Conservation (phyloP, 768 basidiomycete genomes). For the Grammothele lineata region DNA sequence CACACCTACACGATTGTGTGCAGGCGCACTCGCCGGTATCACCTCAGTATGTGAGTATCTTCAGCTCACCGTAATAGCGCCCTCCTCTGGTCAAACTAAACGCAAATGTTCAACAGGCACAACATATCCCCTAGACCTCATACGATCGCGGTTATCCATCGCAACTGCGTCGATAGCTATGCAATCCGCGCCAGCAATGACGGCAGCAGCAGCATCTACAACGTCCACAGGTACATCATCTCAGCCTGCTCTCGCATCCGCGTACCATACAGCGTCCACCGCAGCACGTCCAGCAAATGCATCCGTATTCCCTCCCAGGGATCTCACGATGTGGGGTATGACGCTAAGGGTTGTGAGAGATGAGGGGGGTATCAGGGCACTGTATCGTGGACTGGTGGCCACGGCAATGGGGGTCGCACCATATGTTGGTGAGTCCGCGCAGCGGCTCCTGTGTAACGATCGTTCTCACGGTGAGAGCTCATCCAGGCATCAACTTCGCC, state of each 20-base stretch:
- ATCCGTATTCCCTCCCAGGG: slow-evolving; percentile 42
- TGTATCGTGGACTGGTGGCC: slow-evolving; percentile 83
- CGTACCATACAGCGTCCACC: slow-evolving; percentile 52
- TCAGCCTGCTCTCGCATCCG: slow-evolving; percentile 40
- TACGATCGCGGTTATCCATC: slow-evolving; percentile 88
- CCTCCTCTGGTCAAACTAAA: no score
- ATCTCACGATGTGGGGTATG: slow-evolving; percentile 84
- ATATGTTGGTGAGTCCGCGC: slow-evolving; percentile 43
- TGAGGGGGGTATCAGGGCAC: slow-evolving; percentile 83
- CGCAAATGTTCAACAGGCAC: slow-evolving; percentile 54
- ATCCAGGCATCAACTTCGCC: slow-evolving; percentile 80
- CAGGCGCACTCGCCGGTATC: slow-evolving; percentile 91
- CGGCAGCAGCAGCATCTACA: slow-evolving; percentile 5
- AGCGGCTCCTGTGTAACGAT: not conserved
- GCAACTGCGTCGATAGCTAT: slow-evolving; percentile 75
- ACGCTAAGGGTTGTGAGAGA: slow-evolving; percentile 84
- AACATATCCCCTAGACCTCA: slow-evolving; percentile 92
- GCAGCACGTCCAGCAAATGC: slow-evolving; percentile 21
- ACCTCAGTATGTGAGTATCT: slow-evolving; percentile 81
- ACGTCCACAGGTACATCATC: slow-evolving; percentile 23
- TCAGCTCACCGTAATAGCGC: no score
- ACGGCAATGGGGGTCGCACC: slow-evolving; percentile 91
- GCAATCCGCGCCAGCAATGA: slow-evolving; percentile 19
- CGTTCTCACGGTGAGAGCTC: slow-evolving; percentile 4
- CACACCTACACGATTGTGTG: slow-evolving; percentile 79